phyloP scores from a whole-genome alignment of 108 stramenopile genomes.

The Parmales sp. region DNA sequence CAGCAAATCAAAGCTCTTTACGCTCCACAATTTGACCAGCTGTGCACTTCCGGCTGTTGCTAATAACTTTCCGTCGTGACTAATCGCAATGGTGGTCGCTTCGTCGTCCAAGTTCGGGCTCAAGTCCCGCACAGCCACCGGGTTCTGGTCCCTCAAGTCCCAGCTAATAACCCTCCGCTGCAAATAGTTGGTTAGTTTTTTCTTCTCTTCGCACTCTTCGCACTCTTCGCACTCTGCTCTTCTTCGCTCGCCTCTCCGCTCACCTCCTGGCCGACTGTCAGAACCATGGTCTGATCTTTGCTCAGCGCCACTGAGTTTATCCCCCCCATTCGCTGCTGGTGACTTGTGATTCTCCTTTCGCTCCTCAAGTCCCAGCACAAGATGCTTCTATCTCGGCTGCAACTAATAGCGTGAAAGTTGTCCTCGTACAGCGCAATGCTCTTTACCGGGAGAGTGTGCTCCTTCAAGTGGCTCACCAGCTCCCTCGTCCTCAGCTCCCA shows the following conservation, averaged over 20 bases:
- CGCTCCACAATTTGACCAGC: slow-evolving; percentile 16
- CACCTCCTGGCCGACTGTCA: slow-evolving; percentile 54
- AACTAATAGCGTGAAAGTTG: slow-evolving; percentile 37
- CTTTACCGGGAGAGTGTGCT: slow-evolving; percentile 34
- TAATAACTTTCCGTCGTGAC: slow-evolving; percentile 3
- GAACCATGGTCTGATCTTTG: slow-evolving; percentile 28
- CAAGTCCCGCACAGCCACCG: slow-evolving; percentile 22
- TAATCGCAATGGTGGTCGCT: slow-evolving; percentile 17
- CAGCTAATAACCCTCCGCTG: slow-evolving; percentile 36
- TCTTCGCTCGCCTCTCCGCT: too few relatives aligned
- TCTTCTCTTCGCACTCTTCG: too few relatives aligned
- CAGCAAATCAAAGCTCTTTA: neutral
- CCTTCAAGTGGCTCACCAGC: slow-evolving; percentile 45
- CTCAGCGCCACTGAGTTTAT: slow-evolving; percentile 37
- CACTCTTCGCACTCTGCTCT: too few relatives aligned
- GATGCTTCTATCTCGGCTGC: slow-evolving; percentile 26
- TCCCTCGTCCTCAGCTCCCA: slow-evolving; percentile 46
- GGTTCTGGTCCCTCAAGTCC: slow-evolving; percentile 38
- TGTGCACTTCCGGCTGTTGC: slow-evolving; percentile 21
- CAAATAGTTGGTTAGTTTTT: too few relatives aligned
- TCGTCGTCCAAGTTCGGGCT: slow-evolving; percentile 24
- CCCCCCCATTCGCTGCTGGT: slow-evolving; percentile 55
- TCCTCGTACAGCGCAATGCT: slow-evolving; percentile 30
- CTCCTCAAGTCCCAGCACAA: slow-evolving; percentile 51
- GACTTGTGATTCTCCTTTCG: slow-evolving; percentile 30